phyloP scores from a whole-genome alignment of 202 grass and related monocot genomes.

The Dendrocalamus latiflorus region DNA sequence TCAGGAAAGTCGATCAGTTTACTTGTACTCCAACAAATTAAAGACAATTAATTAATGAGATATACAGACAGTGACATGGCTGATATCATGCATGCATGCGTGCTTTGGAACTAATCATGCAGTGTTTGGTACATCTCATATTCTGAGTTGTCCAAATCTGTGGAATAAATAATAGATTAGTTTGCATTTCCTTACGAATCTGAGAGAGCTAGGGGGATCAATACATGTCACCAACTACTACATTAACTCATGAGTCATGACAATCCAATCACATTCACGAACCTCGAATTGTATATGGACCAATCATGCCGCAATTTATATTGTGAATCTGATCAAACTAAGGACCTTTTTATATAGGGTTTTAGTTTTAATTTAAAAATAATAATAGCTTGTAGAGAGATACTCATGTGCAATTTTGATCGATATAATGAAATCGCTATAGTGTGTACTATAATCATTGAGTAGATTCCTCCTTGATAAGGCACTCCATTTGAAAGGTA shows the following conservation, averaged over 20 bases:
- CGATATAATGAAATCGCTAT: too few relatives aligned
- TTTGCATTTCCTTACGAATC: background rate
- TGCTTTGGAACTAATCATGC: background rate
- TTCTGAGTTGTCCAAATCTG: conserved; percentile 19
- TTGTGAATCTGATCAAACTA: background rate
- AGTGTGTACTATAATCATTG: too few relatives aligned
- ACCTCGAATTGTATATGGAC: too few relatives aligned
- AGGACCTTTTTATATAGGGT: too few relatives aligned
- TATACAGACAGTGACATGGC: conserved; percentile 17
- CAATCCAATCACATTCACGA: conserved; percentile 12
- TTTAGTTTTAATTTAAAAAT: too few relatives aligned
- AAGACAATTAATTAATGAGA: background rate
- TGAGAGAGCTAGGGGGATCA: background rate
- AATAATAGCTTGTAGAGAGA: too few relatives aligned
- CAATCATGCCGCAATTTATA: conserved; percentile 28
- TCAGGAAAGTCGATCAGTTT: too few relatives aligned
- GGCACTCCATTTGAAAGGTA: too few relatives aligned
- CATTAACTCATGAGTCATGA: background rate
- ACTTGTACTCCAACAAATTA: too few relatives aligned
- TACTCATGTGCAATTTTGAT: too few relatives aligned
- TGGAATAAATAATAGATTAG: background rate
- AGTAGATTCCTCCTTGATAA: too few relatives aligned
- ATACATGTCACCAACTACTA: conserved; percentile 18
- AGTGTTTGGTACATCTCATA: background rate
- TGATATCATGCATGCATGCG: conserved; percentile 26